Conservation (phyloP, 768 basidiomycete species). For the Tylopilus vinaceipallidus region DNA sequence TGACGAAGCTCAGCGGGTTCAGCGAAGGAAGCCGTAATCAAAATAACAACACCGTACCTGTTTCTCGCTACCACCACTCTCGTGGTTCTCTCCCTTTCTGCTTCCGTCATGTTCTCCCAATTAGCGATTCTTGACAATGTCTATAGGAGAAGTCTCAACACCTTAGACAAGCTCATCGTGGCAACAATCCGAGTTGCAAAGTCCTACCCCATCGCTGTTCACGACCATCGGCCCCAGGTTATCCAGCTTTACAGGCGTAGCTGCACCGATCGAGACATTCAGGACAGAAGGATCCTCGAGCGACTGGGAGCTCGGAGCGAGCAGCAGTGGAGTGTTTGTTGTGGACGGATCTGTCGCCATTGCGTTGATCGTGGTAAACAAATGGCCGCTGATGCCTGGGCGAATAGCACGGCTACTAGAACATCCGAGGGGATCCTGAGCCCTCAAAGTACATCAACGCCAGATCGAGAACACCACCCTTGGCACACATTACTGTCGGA, state of each 20-base stretch:
- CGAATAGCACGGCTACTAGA: background rate
- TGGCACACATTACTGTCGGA: background rate
- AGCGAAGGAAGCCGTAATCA: background rate
- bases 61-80: conserved; percentile 54
- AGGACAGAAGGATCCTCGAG: conserved; percentile 6
- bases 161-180: background rate
- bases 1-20: background rate
- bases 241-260: conserved; percentile 47
- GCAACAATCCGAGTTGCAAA: background rate
- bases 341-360: conserved; percentile 8
- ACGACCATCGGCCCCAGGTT: conserved; percentile 66
- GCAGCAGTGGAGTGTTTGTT: conserved; percentile 6
- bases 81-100: conserved; percentile 56
- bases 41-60: conserved; percentile 29
- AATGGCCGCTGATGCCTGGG: too few relatives aligned
- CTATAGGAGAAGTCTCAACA: conserved; percentile 29
- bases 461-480: too few relatives aligned
- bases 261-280: conserved; percentile 16
- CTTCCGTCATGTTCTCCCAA: conserved; percentile 56
- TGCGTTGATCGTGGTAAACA: too few relatives aligned
- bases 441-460: background rate
- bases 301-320: conserved; percentile 5
- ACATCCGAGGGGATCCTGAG: background rate
- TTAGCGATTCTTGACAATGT: conserved; percentile 66
- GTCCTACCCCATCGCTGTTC: conserved; percentile 60